Evolutionary conservation across 257 asterid species (phyloP), one percentile per base, ranked within the genome.

Genomic region (Pogostemon cablin): DNA sequence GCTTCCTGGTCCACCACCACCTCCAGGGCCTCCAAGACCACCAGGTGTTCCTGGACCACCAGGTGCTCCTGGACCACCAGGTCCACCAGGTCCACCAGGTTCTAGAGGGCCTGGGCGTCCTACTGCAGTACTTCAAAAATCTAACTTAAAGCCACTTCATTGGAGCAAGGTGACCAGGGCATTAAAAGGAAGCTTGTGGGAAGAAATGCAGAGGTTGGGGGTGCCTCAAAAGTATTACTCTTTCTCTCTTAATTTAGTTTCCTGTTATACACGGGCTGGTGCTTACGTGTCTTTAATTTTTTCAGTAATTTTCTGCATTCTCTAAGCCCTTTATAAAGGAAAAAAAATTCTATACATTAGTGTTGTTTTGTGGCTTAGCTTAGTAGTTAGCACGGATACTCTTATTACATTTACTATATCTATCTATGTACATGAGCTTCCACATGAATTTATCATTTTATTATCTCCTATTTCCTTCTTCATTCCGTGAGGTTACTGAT

Each of bases 171-270:
- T 95, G 79, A 88, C 98, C 43, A 87, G 97, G 78, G 96, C 89
- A 76, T n/a, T 95, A 67, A 95, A 95, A 82, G 99, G 99, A 76
- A 95, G 99, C 87, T 85, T 95, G 72, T 95, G 99, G 99, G 99
- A 90, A 64, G 99, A 95, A 81, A 77, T 95, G 80, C 97, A 91
- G 84, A 90, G 86, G 71, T 77, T 70, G 20, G 99, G 96, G 64
- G 95, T 83, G 15, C 88, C 95, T 83, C 97, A 79, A 83, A 79
- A 76, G 99, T 95, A 92, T 61, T 74, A 69, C 72, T 74, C 81
- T 75, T 75, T 73, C 81, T 82, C 72, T 78, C 38, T 63, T 68
- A 40, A 62, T 62, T 63, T 69, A 62, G 61, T 71, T 75, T 60
- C 72, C 49, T 81, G 12, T 7, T 7, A 5, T 65, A 9, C n/a